Base-by-base conservation (phyloP, 2,329 filamentous ascomycete genomes). In the Epicoccum nigrum region DNA sequence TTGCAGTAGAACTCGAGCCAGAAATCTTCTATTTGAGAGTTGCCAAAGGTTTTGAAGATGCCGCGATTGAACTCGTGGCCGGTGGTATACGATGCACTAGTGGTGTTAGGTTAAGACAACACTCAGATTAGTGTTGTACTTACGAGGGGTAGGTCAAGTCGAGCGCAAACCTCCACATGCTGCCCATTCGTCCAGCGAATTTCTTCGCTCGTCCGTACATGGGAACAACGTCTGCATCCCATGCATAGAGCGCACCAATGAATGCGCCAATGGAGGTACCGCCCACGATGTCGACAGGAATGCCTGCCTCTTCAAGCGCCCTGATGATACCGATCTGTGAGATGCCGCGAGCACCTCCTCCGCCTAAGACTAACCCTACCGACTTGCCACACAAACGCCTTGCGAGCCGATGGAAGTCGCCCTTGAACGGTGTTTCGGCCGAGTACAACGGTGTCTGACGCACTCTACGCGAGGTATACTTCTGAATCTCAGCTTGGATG, bases 1-100 rank as follows among this genome's bases (percentile, higher is more conserved):
- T 99, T 99, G 82, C 95, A 99, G 77, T 99, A 99, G 72, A 91
- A 99, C 62, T 96, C 92, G 9, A 99, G 83, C 94, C 94, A 99
- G 68, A 97, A 99, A 72, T 99, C 94, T 75, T 99, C 94, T 51
- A 99, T 97, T 70, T 97, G 94, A 8, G 90, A 90, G 66, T 97
- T 91, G 12, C 92, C 94, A 71, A 99, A 97, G 0, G 93, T 92
- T 74, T 99, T 99, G 84, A 97, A 99, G 59, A 99, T 97, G 32
- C 94, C 94, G 6, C 94, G 89, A 65, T 99, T 99, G 82, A 99
- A 99, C 67, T 99, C 94, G 69, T 99, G 94, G 1, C 94, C 94
- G 0, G 94, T 99, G 1, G 95, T 99, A 75, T 99, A 99, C 1
- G 93, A 96, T 7, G 90, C 91, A 5, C 74, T 76, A 42, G 1